Evolutionary conservation across 805 yeast genomes (phyloP), one percentile per base, ranked within the genome.

Genomic region (Komagataella ulmi): DNA sequence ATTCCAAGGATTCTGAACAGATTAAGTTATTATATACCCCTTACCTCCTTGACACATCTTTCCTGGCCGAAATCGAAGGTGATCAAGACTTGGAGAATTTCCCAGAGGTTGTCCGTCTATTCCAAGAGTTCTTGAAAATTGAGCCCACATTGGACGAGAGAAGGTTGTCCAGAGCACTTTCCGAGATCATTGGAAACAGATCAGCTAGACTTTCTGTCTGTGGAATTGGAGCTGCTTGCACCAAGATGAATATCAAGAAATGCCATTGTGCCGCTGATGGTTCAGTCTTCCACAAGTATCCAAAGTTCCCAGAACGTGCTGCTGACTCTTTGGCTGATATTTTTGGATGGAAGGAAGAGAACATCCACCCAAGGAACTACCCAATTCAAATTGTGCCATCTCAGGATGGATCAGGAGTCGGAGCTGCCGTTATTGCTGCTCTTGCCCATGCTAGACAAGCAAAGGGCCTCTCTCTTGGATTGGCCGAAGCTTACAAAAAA

Each of bases 231-330:
- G 99, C 97, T 55, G 85, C 88, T 60, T 85, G 95, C 67, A 80
- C 83, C 67, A 93, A 93, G 83, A 85, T 93, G 76, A 81, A 79
- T 58, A 79, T 85, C 75, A 67, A 68, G 56, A 77, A 83, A 48
- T 88, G 83, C 52, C 96, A 89, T 66, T 85, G 88, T 69, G 99
- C 99, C 54, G 97, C 98, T 56, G 99, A 93, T 66, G 99, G 99
- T 61, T 88, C 97, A 17, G 98, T 93, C 49, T 88, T 73, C 75
- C 83, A 88, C 79, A 86, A 81, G 71, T 93, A 93, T 74, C 98
- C 99, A 52, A 85, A 82, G 59, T 93, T 93, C 83, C 81, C 86
- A 66, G 85, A 85, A 66, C 81, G 97, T 67, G 97, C 97, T 47
- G 97, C 97, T 50, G 76, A 82, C 64, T 97, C 88, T 55, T 77